Percentiles rank a stretch among this genome's conserved stretches.
Evolutionary conservation across 257 asterid genomes (phyloP).

Genomic region (Solanum etuberosum): DNA sequence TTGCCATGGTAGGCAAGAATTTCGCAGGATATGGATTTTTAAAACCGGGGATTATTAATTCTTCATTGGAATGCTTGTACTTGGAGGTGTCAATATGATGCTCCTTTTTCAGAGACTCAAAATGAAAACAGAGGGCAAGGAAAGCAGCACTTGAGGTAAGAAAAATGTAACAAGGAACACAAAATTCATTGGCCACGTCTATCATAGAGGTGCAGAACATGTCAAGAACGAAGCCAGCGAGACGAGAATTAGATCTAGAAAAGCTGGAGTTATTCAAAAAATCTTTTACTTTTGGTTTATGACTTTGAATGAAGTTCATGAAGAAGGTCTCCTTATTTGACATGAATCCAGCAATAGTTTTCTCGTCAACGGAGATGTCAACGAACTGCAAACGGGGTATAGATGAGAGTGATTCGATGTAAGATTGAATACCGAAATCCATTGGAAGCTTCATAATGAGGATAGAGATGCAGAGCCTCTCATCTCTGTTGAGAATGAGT

Average conservation of each 20-base stretch:
- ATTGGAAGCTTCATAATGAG: constrained; percentile 5
- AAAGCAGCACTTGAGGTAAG: constrained; percentile 22
- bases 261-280: background rate
- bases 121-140: background rate
- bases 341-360: background rate
- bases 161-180: constrained; percentile 23
- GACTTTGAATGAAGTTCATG: background rate
- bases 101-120: background rate
- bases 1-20: background rate
- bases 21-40: constrained; percentile 11
- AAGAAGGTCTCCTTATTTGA: background rate
- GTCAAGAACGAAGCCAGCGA: constrained; percentile 22
- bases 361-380: background rate
- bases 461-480: background rate
- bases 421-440: background rate
- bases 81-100: background rate
- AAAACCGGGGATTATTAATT: constrained; percentile 9
- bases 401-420: background rate
- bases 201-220: constrained; percentile 25
- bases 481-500: background rate
- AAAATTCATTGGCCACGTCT: constrained; percentile 23
- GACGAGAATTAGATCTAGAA: background rate
- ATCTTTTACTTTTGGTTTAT: background rate
- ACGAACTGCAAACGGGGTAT: background rate
- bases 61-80: background rate